Percentiles rank a stretch among this genome's conserved stretches.
Conservation (phyloP, 208 protist genomes). For the Trypanosoma congolense region DNA sequence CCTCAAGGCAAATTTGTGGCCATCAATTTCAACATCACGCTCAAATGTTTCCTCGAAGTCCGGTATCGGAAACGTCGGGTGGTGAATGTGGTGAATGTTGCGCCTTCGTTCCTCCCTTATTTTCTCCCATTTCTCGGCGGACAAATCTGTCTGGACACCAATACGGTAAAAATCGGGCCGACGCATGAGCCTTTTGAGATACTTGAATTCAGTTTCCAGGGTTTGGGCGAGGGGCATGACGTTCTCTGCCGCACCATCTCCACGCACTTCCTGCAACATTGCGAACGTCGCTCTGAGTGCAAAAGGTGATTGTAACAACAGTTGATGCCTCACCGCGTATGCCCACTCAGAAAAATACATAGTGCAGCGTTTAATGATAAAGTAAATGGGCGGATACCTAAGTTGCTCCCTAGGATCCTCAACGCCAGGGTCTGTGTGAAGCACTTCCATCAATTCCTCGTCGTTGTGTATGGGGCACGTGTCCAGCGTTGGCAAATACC, state of each 20-base stretch:
- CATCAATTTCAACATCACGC: constrained; percentile 66
- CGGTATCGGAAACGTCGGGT: constrained; percentile 54
- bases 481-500: constrained; percentile 85
- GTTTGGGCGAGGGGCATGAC: constrained; percentile 64
- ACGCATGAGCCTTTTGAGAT: constrained; percentile 50
- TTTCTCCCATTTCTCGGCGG: constrained; percentile 53
- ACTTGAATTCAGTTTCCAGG: constrained; percentile 70
- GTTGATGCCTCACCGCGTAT: constrained; percentile 85
- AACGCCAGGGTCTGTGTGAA: constrained; percentile 77
- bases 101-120: constrained; percentile 47
- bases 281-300: constrained; percentile 72
- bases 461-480: constrained; percentile 71
- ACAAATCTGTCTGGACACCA: constrained; percentile 71
- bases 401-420: constrained; percentile 63
- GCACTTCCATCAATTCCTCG: constrained; percentile 64
- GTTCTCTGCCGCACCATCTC: constrained; percentile 60
- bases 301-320: constrained; percentile 83
- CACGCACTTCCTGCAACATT: constrained; percentile 77
- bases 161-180: constrained; percentile 80
- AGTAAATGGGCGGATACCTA: constrained; percentile 85
- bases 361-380: constrained; percentile 74
- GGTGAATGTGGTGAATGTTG: constrained; percentile 64
- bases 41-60: constrained; percentile 86
- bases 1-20: constrained; percentile 74
- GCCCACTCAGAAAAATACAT: constrained; percentile 87